Evolutionary conservation across 495 filamentous ascomycete genomes (phyloP).

Genomic region (Aspergillus affinis): DNA sequence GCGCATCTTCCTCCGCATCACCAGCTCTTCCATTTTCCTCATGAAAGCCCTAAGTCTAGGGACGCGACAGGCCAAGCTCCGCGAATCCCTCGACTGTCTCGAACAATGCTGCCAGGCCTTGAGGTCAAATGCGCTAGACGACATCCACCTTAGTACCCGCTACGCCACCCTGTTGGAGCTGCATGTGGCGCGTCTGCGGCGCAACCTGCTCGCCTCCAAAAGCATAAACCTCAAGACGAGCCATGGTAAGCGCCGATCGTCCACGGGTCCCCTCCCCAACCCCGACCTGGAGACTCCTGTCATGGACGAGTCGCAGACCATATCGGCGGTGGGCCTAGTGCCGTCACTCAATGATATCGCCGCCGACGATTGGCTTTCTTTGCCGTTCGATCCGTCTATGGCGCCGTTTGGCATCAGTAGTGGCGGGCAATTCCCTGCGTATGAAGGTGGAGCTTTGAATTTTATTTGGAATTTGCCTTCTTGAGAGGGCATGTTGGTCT

Average conservation of each 20-base stretch:
- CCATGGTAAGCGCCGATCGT: slow-evolving; percentile 23
- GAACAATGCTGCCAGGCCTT: slow-evolving; percentile 49
- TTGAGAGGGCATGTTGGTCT: slow-evolving; percentile 14
- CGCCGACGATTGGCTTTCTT: slow-evolving; percentile 52
- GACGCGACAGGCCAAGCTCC: slow-evolving; percentile 46
- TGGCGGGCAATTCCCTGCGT: slow-evolving; percentile 47
- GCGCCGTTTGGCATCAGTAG: slow-evolving; percentile 50
- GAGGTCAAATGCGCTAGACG: slow-evolving; percentile 50
- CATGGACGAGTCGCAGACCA: slow-evolving; percentile 22
- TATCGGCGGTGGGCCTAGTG: slow-evolving; percentile 36
- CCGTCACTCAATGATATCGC: slow-evolving; percentile 38
- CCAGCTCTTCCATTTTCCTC: slow-evolving; percentile 52
- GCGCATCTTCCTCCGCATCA: slow-evolving; percentile 52
- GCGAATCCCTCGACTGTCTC: slow-evolving; percentile 49
- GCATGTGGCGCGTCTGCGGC: slow-evolving; percentile 46
- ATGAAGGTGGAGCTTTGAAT: slow-evolving; percentile 49
- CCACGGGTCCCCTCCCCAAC: slow-evolving; percentile 34
- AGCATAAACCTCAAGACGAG: slow-evolving; percentile 25
- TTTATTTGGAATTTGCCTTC: slow-evolving; percentile 54
- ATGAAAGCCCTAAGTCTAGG: slow-evolving; percentile 55
- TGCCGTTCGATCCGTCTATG: slow-evolving; percentile 56
- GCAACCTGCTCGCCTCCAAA: slow-evolving; percentile 41
- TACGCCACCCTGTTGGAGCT: slow-evolving; percentile 52
- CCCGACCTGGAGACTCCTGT: slow-evolving; percentile 25
- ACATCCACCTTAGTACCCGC: slow-evolving; percentile 52